Base-by-base conservation (phyloP, 2,329 filamentous ascomycete species). In the Calonectria fujianensis region DNA sequence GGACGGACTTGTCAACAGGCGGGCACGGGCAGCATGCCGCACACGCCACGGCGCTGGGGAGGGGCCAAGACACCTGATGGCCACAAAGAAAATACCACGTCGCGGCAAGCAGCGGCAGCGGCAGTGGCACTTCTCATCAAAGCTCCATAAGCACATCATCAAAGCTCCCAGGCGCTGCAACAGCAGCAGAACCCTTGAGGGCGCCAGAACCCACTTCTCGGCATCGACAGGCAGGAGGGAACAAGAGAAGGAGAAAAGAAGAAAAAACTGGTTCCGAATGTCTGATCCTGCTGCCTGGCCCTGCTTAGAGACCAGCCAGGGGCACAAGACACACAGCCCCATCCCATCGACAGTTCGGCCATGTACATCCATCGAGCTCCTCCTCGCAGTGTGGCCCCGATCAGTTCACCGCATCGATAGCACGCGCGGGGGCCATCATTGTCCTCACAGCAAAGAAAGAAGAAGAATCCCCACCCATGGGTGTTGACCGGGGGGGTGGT, bases 221-320 rank as follows among this genome's bases (percentile, higher is more conserved):
- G 45, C 64, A 64, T 57, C 54, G 65, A 78, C 32, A 48, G 45
- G n/a, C 35, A 39, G n/a, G 37, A 61, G 57, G 57, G 51, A 39
- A 39, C 32, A 79, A 67, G 50, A 45, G 59, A n/a, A 45, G 20
- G 24, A 48, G 45, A 48, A 48, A 48, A 48, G 45, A 48, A 48
- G 45, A 24, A 48, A 48, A 48, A 48, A 11, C 45, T 24, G 45
- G 45, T 48, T 24, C 32, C 18, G 59, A 14, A 29, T n/a, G 18
- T 45, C 54, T 74, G 52, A 70, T 76, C 76, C 63, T 71, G 77
- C 74, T 79, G 77, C 77, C 77, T 79, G 27, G 39, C 37, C 37
- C 50, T 66, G 41, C 54, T 45, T 51, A 29, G 7, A 51, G n/a
- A 57, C 65, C 61, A 63, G 41, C 52, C 59, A 51, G 50, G 61